Evolutionary conservation across 208 protist genomes (phyloP).

Genomic region (Leptomonas seymouri): DNA sequence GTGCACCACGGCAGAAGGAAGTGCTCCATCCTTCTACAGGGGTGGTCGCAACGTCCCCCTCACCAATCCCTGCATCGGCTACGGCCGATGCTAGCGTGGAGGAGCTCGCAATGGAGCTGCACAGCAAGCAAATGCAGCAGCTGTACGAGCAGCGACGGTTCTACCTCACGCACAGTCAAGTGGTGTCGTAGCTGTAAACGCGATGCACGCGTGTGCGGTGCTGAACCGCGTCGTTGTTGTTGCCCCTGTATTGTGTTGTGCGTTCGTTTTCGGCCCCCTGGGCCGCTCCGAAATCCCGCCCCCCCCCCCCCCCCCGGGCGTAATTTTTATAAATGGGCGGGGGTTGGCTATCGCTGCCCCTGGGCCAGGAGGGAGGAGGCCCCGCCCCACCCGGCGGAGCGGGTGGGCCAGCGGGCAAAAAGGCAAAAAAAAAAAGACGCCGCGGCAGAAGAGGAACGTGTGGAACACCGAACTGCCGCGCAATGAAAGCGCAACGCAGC

Average conservation of each 20-base stretch:
- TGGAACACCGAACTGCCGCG: not conserved
- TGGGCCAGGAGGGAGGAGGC: no score
- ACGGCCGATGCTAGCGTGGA: constrained; percentile 11
- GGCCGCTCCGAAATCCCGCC: no score
- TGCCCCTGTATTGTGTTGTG: no score
- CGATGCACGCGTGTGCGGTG: not conserved
- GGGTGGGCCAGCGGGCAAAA: no score
- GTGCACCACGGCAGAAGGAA: no score
- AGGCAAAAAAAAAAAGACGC: constrained; percentile 1
- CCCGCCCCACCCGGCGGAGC: not conserved
- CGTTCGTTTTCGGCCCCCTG: no score
- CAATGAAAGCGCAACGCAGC: no score
- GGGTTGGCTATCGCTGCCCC: no score
- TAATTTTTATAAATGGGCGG: no score
- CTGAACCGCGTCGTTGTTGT: not conserved
- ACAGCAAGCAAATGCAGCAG: constrained; percentile 23
- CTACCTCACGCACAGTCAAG: constrained; percentile 3
- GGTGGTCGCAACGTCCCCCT: not conserved
- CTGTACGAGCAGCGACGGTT: constrained; percentile 23
- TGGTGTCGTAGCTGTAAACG: not conserved
- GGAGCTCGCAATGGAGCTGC: constrained; percentile 33
- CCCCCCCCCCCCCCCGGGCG: no score
- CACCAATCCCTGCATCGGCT: not conserved
- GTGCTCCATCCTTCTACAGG: no score
- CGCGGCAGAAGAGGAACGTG: not conserved